Conservation (phyloP, 352 stramenopile genomes). For the Globisporangium radiosum region DNA sequence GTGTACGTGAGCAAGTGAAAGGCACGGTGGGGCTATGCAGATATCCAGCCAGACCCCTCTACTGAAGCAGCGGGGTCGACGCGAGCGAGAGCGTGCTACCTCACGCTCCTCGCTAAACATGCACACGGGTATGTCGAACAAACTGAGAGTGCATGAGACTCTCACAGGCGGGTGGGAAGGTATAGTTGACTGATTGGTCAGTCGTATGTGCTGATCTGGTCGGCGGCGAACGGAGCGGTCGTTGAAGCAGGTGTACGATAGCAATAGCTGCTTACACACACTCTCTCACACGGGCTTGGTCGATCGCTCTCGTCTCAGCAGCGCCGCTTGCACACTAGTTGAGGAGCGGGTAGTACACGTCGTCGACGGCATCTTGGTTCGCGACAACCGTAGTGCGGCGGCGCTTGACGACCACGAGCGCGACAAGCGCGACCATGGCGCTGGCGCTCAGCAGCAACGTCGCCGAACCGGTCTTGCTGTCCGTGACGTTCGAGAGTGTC, state of each 20-base stretch:
- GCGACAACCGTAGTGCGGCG: background rate
- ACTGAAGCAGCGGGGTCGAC: background rate
- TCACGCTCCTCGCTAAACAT: background rate
- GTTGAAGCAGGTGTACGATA: background rate
- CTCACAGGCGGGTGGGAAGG: too few species aligned
- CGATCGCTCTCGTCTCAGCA: too few species aligned
- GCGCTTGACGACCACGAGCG: slow-evolving; percentile 11
- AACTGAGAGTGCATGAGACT: background rate
- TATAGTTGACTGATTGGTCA: background rate
- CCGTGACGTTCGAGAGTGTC: background rate
- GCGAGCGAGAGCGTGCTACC: background rate
- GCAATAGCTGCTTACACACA: too few species aligned
- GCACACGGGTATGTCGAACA: background rate
- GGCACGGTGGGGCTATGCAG: background rate
- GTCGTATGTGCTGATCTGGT: too few species aligned
- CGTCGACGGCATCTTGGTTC: slow-evolving; percentile 4
- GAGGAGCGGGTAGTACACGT: slow-evolving; percentile 15
- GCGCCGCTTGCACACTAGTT: background rate
- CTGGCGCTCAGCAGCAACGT: slow-evolving; percentile 7
- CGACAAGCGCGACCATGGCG: slow-evolving; percentile 8
- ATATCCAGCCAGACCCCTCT: background rate
- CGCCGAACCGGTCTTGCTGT: background rate
- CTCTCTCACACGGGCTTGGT: too few species aligned
- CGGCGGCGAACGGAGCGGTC: background rate
- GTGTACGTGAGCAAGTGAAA: too few species aligned